Evolutionary conservation across 148 eudicot species (phyloP).

Genomic region (Rhododendron vialii): DNA sequence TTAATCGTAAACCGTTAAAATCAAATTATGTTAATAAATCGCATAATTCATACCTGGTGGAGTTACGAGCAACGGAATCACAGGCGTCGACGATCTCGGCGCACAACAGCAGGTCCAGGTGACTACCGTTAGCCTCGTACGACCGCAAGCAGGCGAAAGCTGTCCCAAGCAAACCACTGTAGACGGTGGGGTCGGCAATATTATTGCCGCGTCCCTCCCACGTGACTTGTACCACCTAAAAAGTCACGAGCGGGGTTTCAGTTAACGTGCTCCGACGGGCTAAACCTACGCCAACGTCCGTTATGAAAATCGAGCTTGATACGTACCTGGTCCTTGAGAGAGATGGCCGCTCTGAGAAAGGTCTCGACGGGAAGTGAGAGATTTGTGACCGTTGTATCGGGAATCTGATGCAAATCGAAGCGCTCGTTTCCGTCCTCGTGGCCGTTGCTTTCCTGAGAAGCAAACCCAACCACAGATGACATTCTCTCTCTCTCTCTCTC

Average conservation of each 20-base stretch:
- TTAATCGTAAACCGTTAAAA: neutral
- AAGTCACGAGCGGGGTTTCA: neutral
- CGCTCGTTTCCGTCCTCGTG: slow-evolving; percentile 21
- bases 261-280: neutral
- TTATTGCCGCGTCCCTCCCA: slow-evolving; percentile 26
- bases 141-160: slow-evolving; percentile 61
- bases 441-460: slow-evolving; percentile 16
- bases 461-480: slow-evolving; percentile 29
- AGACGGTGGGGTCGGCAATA: slow-evolving; percentile 35
- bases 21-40: neutral
- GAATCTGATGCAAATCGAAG: neutral
- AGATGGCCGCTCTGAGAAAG: slow-evolving; percentile 45
- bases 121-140: slow-evolving; percentile 45
- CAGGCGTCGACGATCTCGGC: slow-evolving; percentile 50
- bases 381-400: slow-evolving; percentile 27
- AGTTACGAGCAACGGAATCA: slow-evolving; percentile 18
- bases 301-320: neutral
- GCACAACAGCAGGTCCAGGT: slow-evolving; percentile 39
- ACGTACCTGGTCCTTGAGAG: slow-evolving; percentile 55
- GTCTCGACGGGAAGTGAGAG: slow-evolving; percentile 29
- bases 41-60: slow-evolving; percentile 29
- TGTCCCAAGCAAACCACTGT: slow-evolving; percentile 62
- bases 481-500: slow-evolving; percentile 9
- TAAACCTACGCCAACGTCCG: neutral
- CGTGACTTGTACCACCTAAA: slow-evolving; percentile 53